Base-by-base conservation (phyloP, 345 rosid species). In the Syzygium aqueum region DNA sequence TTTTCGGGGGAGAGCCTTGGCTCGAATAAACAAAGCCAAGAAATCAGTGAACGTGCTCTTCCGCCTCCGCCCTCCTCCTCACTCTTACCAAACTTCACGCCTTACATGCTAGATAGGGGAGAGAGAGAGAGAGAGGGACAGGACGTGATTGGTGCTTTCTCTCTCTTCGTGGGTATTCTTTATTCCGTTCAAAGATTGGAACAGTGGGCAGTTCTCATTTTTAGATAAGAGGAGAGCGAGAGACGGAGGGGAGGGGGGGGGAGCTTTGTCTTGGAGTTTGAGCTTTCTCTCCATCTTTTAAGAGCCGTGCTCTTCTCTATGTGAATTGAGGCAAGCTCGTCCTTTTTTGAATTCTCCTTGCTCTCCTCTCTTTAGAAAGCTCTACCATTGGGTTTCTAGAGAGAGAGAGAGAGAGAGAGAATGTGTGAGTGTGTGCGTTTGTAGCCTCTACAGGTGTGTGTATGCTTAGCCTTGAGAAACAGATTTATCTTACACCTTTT, bases 281-380 rank as follows among this genome's bases (percentile, higher is more conserved):
- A 90, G 96, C 86, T 86, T 90, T 85, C 85, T 92, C 94, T 93
- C 78, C 94, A 90, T 91, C 98, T 96, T 95, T 95, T 93, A 92
- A 95, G 98, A 94, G 84, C 91, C 95, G 93, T 94, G 95, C 95
- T 89, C 91, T 88, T 88, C 91, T 91, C 87, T 28, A 28, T 87
- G 49, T 77, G 83, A 89, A 63, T 88, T 88, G 88, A 91, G 87
- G 88, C 87, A 59, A 53, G 43, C 40, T 27, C 43, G 50, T 88
- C 87, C 88, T 77, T 77, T 85, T 83, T 88, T 86, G 77, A 85
- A 85, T 88, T 90, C 90, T 78, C 61, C 28, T 25, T 78, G 83
- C 37, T 91, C 87, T 61, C 85, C 65, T 84, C 85, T 78, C 84
- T 82, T 88, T 65, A 80, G 80, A 77, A 73, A 73, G 80, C 49